Evolutionary conservation across 179 eudicot species (phyloP).

Genomic region (Carnegiea gigantea): DNA sequence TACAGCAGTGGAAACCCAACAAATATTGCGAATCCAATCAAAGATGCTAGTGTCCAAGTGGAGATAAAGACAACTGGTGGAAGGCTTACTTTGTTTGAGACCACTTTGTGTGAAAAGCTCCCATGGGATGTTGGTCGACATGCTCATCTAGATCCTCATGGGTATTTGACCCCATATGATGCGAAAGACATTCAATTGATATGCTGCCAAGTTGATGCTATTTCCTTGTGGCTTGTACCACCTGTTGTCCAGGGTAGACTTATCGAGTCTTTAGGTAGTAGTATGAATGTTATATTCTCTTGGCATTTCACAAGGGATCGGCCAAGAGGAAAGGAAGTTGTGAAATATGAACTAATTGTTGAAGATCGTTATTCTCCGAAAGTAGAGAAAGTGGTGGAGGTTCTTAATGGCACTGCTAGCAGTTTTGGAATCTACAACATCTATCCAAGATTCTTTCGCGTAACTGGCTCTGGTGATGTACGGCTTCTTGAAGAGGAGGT

Average conservation of each 20-base stretch:
- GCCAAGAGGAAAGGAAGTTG: conserved; percentile 73
- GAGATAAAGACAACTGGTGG: conserved; percentile 65
- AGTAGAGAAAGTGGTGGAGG: conserved; percentile 48
- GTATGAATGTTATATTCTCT: conserved; percentile 48
- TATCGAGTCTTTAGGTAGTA: conserved; percentile 37
- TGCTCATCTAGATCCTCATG: conserved; percentile 43
- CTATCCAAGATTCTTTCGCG: conserved; percentile 63
- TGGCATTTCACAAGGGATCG: conserved; percentile 68
- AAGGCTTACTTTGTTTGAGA: conserved; percentile 60
- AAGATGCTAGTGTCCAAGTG: conserved; percentile 70
- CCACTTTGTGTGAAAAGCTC: conserved; percentile 58
- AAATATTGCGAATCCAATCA: conserved; percentile 74
- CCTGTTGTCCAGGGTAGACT: conserved; percentile 55
- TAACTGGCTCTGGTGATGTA: conserved; percentile 79
- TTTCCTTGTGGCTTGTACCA: conserved; percentile 66
- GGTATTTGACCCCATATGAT: conserved; percentile 52
- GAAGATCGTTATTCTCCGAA: conserved; percentile 41
- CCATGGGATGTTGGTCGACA: conserved; percentile 39
- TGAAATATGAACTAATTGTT: conserved; percentile 53
- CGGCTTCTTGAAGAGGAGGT: conserved; percentile 64
- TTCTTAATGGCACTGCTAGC: conserved; percentile 54
- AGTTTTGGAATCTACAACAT: conserved; percentile 56
- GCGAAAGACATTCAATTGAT: conserved; percentile 60
- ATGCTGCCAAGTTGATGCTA: conserved; percentile 74
- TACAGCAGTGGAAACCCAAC: conserved; percentile 90